Evolutionary conservation across 2,329 filamentous ascomycete genomes (phyloP), one percentile per base, ranked within the genome.

Genomic region (Colletotrichum costaricense): DNA sequence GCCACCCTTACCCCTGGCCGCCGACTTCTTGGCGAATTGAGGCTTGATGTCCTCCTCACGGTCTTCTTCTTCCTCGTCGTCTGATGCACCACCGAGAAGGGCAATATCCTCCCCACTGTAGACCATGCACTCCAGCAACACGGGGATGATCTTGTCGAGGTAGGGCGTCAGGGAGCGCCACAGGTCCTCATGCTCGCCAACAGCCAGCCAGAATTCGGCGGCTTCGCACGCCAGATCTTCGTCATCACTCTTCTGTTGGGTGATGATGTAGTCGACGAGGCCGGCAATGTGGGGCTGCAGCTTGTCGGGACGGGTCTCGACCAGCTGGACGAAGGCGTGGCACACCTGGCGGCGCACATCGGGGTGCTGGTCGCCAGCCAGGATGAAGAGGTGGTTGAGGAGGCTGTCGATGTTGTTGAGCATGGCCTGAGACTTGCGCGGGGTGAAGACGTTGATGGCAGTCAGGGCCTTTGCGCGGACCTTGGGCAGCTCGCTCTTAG

Each of bases 201-300:
- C 92, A 52, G 95, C 95, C 57, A 99, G 90, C 95, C 97, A 99
- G 80, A 99, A 99, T 82, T 99, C 97, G 5, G 97, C 95, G 9
- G 97, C 97, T 81, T 99, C 97, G 76, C 97, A 92, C 49, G 96
- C 95, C 72, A 99, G 87, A 55, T 98, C 95, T 68, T 95, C 93
- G 76, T 98, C 95, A 30, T 95, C 92, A 75, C 92, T 93, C 81
- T 93, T 91, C 82, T 99, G 97, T 81, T 99, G 97, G 35, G 91
- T 88, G 72, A 98, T 90, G 81, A 98, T 97, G 80, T 98, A 99
- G 80, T 97, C 94, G 35, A 99, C 95, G 69, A 99, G 88, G 6
- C 94, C 95, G 66, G 89, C 87, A 80, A 98, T 93, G 81, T 98
- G 94, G 28, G 97, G 97, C 70, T 94, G 87, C 69, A 99, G 92